Percentiles rank a stretch among this genome's conserved stretches.
These are phyloP conservation scores for Pestalotiopsis sp. DNA, from an alignment of 2,329 filamentous ascomycete species.

Conservation along the genomic window DNA sequence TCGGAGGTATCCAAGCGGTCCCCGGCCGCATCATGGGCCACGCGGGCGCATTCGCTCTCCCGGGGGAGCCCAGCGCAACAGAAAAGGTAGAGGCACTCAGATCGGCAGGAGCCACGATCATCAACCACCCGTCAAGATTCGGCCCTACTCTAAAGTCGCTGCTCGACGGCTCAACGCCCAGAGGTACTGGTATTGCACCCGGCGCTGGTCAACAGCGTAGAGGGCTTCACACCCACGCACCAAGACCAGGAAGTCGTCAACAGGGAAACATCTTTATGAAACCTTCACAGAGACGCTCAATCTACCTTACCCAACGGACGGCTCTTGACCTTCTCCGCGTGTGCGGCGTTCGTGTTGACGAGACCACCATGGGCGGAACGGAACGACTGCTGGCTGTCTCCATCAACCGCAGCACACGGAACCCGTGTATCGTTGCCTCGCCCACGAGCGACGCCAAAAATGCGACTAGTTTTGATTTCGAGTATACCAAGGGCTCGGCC, in stretches of 20 bases:
- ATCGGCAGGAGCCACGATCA: slow-evolving; percentile 66
- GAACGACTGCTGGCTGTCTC: slow-evolving; percentile 61
- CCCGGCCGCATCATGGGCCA: slow-evolving; percentile 74
- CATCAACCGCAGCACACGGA: slow-evolving; percentile 62
- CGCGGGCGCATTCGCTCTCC: slow-evolving; percentile 70
- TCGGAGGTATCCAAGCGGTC: slow-evolving; percentile 66
- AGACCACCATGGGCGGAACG: slow-evolving; percentile 32
- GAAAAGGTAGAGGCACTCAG: slow-evolving; percentile 69
- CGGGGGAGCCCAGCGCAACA: slow-evolving; percentile 63
- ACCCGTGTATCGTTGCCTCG: slow-evolving; percentile 64
- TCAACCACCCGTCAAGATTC: slow-evolving; percentile 76
- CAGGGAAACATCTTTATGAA: background rate
- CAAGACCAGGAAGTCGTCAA: slow-evolving; percentile 23
- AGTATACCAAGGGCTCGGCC: slow-evolving; percentile 52
- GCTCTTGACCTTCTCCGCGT: slow-evolving; percentile 56
- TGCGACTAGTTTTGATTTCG: slow-evolving; percentile 60
- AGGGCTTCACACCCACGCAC: slow-evolving; percentile 47
- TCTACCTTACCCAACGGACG: slow-evolving; percentile 56
- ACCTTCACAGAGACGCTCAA: slow-evolving; percentile 42
- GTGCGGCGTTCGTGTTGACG: slow-evolving; percentile 44
- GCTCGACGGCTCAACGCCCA: slow-evolving; percentile 38
- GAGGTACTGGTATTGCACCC: slow-evolving; percentile 10
- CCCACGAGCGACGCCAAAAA: slow-evolving; percentile 44
- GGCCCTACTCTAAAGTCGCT: slow-evolving; percentile 66
- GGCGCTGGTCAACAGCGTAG: slow-evolving; percentile 37